A percentile compares a stretch with the other conserved stretches of the same genome.
phyloP scores from a whole-genome alignment of 1,284 basidiomycete genomes.

The Melanopsichium pennsylvanicum region DNA sequence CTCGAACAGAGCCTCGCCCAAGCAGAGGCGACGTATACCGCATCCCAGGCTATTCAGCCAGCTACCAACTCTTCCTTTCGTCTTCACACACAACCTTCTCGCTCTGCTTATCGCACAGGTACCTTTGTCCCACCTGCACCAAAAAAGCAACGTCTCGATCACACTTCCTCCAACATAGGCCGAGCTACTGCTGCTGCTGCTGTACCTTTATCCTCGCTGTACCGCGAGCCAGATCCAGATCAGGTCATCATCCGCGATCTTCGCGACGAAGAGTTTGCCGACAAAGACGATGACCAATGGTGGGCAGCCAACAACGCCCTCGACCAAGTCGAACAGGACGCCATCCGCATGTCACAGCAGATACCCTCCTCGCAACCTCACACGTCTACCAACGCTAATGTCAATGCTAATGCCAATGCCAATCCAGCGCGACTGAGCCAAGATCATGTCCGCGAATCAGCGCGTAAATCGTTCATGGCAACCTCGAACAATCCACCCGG shows the following conservation, averaged over 20 bases:
- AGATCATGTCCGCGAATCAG: neutral
- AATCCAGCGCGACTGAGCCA: neutral
- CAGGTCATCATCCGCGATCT: constrained; percentile 39
- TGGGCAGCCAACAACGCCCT: constrained; percentile 38
- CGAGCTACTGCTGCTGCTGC: neutral
- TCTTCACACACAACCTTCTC: constrained; percentile 3
- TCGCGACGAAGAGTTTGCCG: constrained; percentile 31
- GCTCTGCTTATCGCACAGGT: constrained; percentile 15
- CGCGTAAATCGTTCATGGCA: neutral
- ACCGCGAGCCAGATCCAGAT: constrained; percentile 19
- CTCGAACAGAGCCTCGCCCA: constrained; percentile 44
- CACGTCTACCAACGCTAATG: neutral
- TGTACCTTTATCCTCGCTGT: neutral
- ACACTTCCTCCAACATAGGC: constrained; percentile 15
- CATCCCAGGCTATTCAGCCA: constrained; percentile 26
- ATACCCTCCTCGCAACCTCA: constrained; percentile 16
- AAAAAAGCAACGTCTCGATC: constrained; percentile 36
- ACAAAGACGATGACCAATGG: constrained; percentile 41
- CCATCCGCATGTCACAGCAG: constrained; percentile 49
- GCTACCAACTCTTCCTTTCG: constrained; percentile 8
- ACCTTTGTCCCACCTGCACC: constrained; percentile 24
- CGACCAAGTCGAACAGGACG: constrained; percentile 42
- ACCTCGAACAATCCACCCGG: constrained; percentile 13
- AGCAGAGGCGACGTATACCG: constrained; percentile 36
- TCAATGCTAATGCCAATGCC: neutral